phyloP scores from a whole-genome alignment of 148 eudicot genomes.

The Rheum nobile region DNA sequence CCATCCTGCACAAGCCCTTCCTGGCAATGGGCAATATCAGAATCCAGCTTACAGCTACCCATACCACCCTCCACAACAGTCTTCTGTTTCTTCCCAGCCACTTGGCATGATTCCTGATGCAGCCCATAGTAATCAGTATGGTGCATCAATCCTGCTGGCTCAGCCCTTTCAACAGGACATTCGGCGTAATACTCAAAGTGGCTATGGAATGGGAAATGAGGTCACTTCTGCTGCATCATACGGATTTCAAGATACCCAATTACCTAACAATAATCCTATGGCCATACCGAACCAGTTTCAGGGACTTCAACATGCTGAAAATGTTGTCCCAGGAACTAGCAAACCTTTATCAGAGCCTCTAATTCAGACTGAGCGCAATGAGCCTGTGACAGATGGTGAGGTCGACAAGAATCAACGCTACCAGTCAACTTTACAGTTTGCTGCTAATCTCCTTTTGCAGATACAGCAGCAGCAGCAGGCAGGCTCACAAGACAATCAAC shows the following conservation, averaged over 20 bases:
- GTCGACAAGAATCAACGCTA: conserved; percentile 80
- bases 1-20: conserved; percentile 18
- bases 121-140: conserved; percentile 31
- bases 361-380: conserved; percentile 12
- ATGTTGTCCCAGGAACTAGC: conserved; percentile 20
- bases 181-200: conserved; percentile 27
- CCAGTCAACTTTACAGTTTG: conserved; percentile 76
- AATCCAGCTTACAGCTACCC: conserved; percentile 20
- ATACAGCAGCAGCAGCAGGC: conserved; percentile 61
- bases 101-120: conserved; percentile 13
- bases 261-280: conserved; percentile 24
- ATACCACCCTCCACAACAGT: conserved; percentile 31
- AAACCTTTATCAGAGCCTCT: conserved; percentile 17
- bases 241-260: conserved; percentile 34
- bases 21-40: conserved; percentile 33
- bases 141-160: conserved; percentile 27
- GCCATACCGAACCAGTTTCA: conserved; percentile 30
- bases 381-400: conserved; percentile 48
- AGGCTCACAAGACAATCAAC: conserved; percentile 42
- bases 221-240: conserved; percentile 28
- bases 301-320: conserved; percentile 26
- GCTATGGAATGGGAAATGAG: conserved; percentile 35
- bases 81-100: conserved; percentile 29
- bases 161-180: conserved; percentile 33
- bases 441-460: conserved; percentile 75